Conservation (phyloP, 2,329 filamentous ascomycete genomes). For the Diaporthe ampelina region DNA sequence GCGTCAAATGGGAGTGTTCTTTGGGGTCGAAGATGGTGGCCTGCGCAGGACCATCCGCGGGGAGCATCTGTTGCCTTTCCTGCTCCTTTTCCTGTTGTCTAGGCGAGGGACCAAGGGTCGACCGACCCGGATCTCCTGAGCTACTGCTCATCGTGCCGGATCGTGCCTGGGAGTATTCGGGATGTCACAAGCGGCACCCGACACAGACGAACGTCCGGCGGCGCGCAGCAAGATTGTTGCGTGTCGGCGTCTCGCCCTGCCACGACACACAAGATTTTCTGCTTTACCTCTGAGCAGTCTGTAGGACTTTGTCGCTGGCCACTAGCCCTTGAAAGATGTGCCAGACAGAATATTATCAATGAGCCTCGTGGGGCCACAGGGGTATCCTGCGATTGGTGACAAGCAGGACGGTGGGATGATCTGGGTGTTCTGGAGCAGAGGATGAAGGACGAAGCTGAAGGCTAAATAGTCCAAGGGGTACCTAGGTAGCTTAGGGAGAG, state of each 20-base stretch:
- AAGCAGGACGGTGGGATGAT: background rate
- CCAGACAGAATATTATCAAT: background rate
- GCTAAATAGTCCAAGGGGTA: slow-evolving; percentile 22
- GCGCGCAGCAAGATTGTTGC: background rate
- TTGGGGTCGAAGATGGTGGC: slow-evolving; percentile 59
- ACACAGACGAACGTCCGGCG: background rate
- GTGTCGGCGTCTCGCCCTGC: background rate
- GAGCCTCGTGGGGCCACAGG: background rate
- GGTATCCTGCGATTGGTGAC: background rate
- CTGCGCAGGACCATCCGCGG: slow-evolving; percentile 1
- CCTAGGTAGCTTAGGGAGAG: background rate
- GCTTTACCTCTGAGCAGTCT: too few relatives aligned
- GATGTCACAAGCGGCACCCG: background rate
- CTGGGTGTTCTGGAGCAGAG: background rate
- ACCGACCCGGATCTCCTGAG: background rate
- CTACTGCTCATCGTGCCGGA: background rate
- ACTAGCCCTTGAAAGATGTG: background rate
- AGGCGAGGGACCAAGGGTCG: background rate
- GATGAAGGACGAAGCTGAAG: background rate
- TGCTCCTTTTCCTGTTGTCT: background rate
- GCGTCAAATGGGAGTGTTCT: slow-evolving; percentile 65
- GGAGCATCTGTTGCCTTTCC: background rate
- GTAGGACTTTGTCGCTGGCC: background rate
- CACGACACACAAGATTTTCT: background rate
- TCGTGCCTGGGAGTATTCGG: background rate